phyloP scores from a whole-genome alignment of 805 yeast genomes.

The Hanseniaspora thailandica region DNA sequence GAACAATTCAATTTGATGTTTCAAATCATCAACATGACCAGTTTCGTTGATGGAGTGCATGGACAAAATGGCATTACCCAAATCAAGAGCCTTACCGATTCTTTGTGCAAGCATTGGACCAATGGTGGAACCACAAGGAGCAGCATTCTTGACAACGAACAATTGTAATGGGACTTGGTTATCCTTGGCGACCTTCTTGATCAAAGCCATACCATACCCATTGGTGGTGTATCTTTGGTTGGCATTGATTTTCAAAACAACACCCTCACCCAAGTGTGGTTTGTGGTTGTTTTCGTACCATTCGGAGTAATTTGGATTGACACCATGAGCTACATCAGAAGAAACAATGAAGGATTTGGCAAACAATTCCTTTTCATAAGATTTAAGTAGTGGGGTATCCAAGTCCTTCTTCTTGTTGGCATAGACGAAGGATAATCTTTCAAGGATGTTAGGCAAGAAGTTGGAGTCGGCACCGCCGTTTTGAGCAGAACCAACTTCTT shows the following conservation, averaged over 20 bases:
- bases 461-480: slow-evolving; percentile 97
- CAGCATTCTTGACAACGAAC: slow-evolving; percentile 85
- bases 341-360: slow-evolving; percentile 79
- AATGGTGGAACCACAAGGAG: slow-evolving; percentile 92
- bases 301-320: slow-evolving; percentile 79
- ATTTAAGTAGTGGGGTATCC: slow-evolving; percentile 23
- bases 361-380: slow-evolving; percentile 43
- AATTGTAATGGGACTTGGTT: slow-evolving; percentile 75
- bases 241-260: slow-evolving; percentile 86
- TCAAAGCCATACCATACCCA: slow-evolving; percentile 71
- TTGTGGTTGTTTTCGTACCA: slow-evolving; percentile 67
- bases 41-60: slow-evolving; percentile 94
- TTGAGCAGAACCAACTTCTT: slow-evolving; percentile 84
- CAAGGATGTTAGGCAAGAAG: slow-evolving; percentile 67
- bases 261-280: slow-evolving; percentile 78
- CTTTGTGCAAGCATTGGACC: slow-evolving; percentile 88
- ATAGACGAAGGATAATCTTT: slow-evolving; percentile 46
- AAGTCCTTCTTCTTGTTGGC: slow-evolving; percentile 30
- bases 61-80: slow-evolving; percentile 83
- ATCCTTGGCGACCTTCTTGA: slow-evolving; percentile 57
- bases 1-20: slow-evolving; percentile 49
- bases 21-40: slow-evolving; percentile 68
- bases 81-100: slow-evolving; percentile 76
- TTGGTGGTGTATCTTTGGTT: slow-evolving; percentile 93
- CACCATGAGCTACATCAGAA: slow-evolving; percentile 94